Conservation (phyloP, 2,329 filamentous ascomycete species). For the Ceratocystis papillata region DNA sequence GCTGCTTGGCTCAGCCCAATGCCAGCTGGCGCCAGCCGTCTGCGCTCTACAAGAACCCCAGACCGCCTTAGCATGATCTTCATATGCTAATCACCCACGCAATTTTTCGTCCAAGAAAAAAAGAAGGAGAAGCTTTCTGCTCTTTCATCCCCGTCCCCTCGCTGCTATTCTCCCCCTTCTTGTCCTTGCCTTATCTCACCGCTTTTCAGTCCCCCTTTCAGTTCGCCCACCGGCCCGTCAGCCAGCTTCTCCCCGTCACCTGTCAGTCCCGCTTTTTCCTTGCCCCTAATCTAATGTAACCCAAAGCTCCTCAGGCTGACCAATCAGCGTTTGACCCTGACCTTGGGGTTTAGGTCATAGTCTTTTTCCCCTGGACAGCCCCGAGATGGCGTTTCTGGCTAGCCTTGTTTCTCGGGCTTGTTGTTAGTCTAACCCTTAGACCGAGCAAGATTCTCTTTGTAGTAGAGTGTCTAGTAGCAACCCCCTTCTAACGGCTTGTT, state of each 20-base stretch:
- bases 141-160: neutral
- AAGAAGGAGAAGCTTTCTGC: neutral
- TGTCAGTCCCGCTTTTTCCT: neutral
- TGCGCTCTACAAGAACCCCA: neutral
- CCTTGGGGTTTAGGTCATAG: too few species aligned
- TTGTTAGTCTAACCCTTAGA: too few species aligned
- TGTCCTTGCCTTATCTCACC: neutral
- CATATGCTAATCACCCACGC: neutral
- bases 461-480: too few species aligned
- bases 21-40: neutral
- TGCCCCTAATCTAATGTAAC: neutral
- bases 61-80: conserved; percentile 4
- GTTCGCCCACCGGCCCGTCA: neutral
- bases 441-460: too few species aligned
- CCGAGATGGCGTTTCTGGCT: too few species aligned
- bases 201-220: neutral
- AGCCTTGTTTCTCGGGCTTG: neutral
- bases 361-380: too few species aligned
- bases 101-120: conserved; percentile 13
- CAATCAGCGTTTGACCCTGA: neutral
- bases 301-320: neutral
- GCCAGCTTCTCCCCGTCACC: neutral
- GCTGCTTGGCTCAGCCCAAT: neutral
- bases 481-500: too few species aligned
- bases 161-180: neutral